phyloP scores from a whole-genome alignment of 2,329 filamentous ascomycete genomes.

The Oidium heveae region DNA sequence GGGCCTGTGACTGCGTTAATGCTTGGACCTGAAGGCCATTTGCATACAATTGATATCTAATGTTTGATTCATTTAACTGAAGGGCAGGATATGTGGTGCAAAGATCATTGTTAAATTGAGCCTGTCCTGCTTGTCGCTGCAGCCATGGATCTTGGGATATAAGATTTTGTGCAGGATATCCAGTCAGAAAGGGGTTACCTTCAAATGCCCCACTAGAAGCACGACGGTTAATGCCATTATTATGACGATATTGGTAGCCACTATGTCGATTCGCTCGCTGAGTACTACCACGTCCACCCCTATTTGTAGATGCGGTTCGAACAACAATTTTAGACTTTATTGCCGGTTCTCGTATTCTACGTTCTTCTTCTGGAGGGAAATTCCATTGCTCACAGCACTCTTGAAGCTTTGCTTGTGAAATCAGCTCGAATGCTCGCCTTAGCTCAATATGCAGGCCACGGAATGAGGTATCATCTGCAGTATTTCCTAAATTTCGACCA shows the following conservation, averaged over 20 bases:
- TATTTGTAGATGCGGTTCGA: constrained; percentile 29
- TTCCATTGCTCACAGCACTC: constrained; percentile 73
- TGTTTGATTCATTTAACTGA: constrained; percentile 21
- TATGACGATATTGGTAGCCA: constrained; percentile 10
- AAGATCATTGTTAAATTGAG: constrained; percentile 15
- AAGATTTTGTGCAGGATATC: constrained; percentile 6
- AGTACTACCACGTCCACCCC: constrained; percentile 9
- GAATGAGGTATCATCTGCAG: constrained; percentile 85
- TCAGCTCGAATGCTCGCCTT: constrained; percentile 61
- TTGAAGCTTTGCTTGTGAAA: constrained; percentile 53
- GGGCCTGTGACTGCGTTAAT: constrained; percentile 17
- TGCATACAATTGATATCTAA: constrained; percentile 22
- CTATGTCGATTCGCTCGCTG: constrained; percentile 9
- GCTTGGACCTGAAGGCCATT: constrained; percentile 17
- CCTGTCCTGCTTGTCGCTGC: constrained; percentile 14
- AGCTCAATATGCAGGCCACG: constrained; percentile 75
- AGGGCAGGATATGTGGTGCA: constrained; percentile 15
- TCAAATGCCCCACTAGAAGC: constrained; percentile 14
- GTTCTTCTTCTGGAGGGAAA: constrained; percentile 51
- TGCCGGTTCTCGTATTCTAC: constrained; percentile 29
- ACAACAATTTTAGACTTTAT: constrained; percentile 23
- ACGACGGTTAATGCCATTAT: constrained; percentile 10
- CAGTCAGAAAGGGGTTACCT: constrained; percentile 7
- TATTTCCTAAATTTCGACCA: constrained; percentile 75
- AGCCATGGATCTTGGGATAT: constrained; percentile 13